Conservation (phyloP, 2,329 filamentous ascomycete species). For the Talaromyces funiculosus region DNA sequence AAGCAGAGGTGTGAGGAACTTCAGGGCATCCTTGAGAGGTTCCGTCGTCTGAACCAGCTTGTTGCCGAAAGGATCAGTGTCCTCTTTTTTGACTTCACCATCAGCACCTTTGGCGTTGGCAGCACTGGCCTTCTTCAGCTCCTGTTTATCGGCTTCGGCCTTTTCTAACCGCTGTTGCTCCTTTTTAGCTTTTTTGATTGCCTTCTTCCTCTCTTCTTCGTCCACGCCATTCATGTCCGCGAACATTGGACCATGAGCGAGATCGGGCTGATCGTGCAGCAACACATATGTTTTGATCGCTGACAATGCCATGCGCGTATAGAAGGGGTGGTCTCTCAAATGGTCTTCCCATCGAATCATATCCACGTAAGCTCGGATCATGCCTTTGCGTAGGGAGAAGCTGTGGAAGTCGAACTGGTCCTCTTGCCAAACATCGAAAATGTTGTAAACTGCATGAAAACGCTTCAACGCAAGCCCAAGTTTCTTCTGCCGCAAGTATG, state of each 20-base stretch:
- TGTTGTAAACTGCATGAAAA: constrained; percentile 79
- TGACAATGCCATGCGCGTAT: constrained; percentile 72
- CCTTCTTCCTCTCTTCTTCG: constrained; percentile 71
- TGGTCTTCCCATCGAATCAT: constrained; percentile 96
- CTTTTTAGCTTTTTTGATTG: constrained; percentile 82
- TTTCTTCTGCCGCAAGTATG: constrained; percentile 76
- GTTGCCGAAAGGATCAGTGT: constrained; percentile 77
- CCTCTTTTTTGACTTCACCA: constrained; percentile 71
- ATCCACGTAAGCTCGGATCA: constrained; percentile 88
- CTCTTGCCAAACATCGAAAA: constrained; percentile 97
- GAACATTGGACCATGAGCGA: constrained; percentile 54
- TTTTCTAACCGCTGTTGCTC: constrained; percentile 69
- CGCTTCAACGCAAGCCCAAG: constrained; percentile 84
- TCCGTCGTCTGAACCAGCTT: constrained; percentile 75
- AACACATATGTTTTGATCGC: constrained; percentile 75
- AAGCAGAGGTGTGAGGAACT: constrained; percentile 74
- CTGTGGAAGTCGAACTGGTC: constrained; percentile 99
- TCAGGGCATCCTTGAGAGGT: constrained; percentile 79
- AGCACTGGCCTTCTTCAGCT: constrained; percentile 65
- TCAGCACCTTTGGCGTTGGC: constrained; percentile 47
- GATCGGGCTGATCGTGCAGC: constrained; percentile 68
- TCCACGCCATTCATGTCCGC: constrained; percentile 52
- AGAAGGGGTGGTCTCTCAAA: constrained; percentile 88
- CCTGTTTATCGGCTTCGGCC: constrained; percentile 75
- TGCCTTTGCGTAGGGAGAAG: constrained; percentile 94